Evolutionary conservation across 2,329 filamentous ascomycete species (phyloP).

Genomic region (Sphaerulina vaccinii): DNA sequence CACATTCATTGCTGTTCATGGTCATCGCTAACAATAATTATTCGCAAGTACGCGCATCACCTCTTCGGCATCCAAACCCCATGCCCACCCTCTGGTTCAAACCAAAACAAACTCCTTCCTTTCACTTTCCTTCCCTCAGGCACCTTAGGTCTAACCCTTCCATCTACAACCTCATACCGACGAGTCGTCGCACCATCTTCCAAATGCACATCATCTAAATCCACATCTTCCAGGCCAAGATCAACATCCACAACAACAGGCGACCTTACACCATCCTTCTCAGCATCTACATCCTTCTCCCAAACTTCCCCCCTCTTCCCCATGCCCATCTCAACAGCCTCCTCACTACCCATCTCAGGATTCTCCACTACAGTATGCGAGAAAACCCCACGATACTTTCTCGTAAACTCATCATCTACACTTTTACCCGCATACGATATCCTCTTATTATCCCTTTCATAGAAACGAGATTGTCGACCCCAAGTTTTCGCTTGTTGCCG

Average conservation of each 20-base stretch:
- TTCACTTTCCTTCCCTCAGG: constrained; percentile 15
- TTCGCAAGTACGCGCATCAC: neutral
- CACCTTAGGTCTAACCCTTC: constrained; percentile 17
- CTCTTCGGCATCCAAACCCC: constrained; percentile 31
- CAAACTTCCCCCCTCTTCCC: constrained; percentile 24
- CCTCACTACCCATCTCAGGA: constrained; percentile 29
- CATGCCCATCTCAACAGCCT: constrained; percentile 29
- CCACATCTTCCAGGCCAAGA: constrained; percentile 3
- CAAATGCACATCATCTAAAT: neutral
- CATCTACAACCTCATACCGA: constrained; percentile 3
- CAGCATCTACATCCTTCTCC: constrained; percentile 18
- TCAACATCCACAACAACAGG: neutral
- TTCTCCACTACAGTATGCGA: constrained; percentile 27
- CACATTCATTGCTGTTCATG: no score
- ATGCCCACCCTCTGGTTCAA: constrained; percentile 22
- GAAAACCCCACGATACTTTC: constrained; percentile 28
- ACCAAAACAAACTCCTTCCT: constrained; percentile 32
- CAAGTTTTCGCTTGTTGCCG: constrained; percentile 22
- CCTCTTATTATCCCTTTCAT: constrained; percentile 15
- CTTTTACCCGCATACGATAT: constrained; percentile 30
- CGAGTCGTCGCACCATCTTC: constrained; percentile 7
- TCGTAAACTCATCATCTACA: constrained; percentile 29
- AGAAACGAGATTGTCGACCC: constrained; percentile 26
- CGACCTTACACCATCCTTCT: neutral
- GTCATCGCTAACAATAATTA: no score